Conservation (phyloP, 192 early-diverging fungal genomes). For the Chytriomyces confervae region DNA sequence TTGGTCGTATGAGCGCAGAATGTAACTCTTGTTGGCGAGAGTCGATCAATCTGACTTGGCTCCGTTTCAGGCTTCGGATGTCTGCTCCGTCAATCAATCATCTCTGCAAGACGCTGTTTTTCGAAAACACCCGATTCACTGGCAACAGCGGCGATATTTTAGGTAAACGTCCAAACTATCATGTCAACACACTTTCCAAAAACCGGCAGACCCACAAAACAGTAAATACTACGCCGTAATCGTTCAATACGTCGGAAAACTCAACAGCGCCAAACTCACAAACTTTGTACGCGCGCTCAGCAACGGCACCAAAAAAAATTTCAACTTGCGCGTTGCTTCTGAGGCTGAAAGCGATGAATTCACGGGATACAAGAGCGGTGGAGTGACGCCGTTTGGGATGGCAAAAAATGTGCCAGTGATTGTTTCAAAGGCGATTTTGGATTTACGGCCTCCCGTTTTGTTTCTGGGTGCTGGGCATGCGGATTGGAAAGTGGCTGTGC, state of each 20-base stretch:
- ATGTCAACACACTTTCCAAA: neutral
- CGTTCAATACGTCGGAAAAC: constrained; percentile 60
- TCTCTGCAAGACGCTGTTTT: constrained; percentile 86
- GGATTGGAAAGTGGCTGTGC: constrained; percentile 83
- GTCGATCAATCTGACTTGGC: neutral
- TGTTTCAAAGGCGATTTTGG: constrained; percentile 63
- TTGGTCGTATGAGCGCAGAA: constrained; percentile 77
- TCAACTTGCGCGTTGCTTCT: constrained; percentile 76
- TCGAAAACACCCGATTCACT: constrained; percentile 87
- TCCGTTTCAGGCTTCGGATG: constrained; percentile 51
- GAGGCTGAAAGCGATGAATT: constrained; percentile 64
- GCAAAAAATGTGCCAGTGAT: constrained; percentile 65
- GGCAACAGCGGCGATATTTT: constrained; percentile 45
- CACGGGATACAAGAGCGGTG: constrained; percentile 70
- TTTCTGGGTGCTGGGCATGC: constrained; percentile 83
- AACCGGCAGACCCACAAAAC: constrained; percentile 52
- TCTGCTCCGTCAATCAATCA: constrained; percentile 74
- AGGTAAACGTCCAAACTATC: neutral
- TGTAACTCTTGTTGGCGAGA: constrained; percentile 46
- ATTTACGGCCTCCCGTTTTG: constrained; percentile 69
- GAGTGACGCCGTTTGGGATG: constrained; percentile 52
- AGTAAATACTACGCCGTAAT: constrained; percentile 72
- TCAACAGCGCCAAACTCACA: constrained; percentile 69
- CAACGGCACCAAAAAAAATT: constrained; percentile 69
- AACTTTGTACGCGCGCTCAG: constrained; percentile 67